phyloP scores from a whole-genome alignment of 768 basidiomycete genomes.

The Cystofilobasidium macerans region DNA sequence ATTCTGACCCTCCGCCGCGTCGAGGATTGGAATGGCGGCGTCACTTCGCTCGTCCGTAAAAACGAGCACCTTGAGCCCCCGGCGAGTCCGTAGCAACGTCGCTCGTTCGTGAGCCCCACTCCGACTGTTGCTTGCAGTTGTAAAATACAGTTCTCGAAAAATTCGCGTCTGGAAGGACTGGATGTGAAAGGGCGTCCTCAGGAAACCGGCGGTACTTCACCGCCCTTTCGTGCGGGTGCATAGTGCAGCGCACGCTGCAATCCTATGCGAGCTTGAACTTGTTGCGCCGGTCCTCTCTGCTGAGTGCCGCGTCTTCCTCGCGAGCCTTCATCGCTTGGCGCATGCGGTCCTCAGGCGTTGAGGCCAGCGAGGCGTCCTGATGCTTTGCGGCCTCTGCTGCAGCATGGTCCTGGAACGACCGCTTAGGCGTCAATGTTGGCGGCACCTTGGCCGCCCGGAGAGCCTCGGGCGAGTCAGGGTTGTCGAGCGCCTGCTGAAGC shows the following conservation, averaged over 20 bases:
- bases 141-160: too few species aligned
- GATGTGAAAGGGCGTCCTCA: too few species aligned
- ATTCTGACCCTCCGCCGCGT: neutral
- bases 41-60: neutral
- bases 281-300: neutral
- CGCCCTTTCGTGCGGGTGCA: too few species aligned
- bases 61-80: neutral
- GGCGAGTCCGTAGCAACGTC: neutral
- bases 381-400: neutral
- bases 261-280: neutral
- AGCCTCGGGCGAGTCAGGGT: neutral
- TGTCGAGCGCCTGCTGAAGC: neutral
- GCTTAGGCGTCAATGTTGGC: neutral
- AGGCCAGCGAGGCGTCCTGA: neutral
- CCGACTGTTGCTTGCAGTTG: too few species aligned
- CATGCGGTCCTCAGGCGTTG: neutral
- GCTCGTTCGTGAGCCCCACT: too few species aligned
- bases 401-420: constrained; percentile 7
- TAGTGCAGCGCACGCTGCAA: too few species aligned
- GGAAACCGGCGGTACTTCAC: too few species aligned
- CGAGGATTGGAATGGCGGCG: neutral
- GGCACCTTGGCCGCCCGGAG: neutral
- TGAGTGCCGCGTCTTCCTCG: neutral
- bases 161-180: too few species aligned
- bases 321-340: neutral